These are phyloP conservation scores for Aureobasidium melanogenum DNA, from an alignment of 2,329 filamentous ascomycete species.

Conservation along the genomic window DNA sequence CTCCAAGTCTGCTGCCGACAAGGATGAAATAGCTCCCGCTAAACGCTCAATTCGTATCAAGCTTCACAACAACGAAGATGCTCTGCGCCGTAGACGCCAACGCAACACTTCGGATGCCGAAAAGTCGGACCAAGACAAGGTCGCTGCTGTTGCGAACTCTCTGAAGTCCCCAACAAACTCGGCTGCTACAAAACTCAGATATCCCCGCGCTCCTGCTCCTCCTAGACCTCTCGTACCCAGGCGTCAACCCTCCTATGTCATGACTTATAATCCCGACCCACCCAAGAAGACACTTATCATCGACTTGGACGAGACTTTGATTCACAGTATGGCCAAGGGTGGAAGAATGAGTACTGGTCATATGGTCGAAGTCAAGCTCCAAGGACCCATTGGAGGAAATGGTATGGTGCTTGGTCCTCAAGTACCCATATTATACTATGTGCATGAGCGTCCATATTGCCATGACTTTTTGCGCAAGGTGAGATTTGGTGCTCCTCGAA, in stretches of 20 bases:
- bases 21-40: slow-evolving; percentile 51
- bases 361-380: slow-evolving; percentile 82
- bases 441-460: slow-evolving; percentile 94
- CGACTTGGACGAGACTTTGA: slow-evolving; percentile 93
- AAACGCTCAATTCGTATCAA: slow-evolving; percentile 86
- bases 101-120: slow-evolving; percentile 15
- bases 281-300: slow-evolving; percentile 90
- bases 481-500: slow-evolving; percentile 9
- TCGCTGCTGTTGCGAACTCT: slow-evolving; percentile 54
- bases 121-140: slow-evolving; percentile 24
- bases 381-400: slow-evolving; percentile 51
- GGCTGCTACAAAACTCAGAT: slow-evolving; percentile 58
- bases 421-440: slow-evolving; percentile 96
- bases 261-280: slow-evolving; percentile 45
- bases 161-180: slow-evolving; percentile 92
- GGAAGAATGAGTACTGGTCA: slow-evolving; percentile 92
- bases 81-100: slow-evolving; percentile 32
- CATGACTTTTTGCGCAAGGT: slow-evolving; percentile 90
- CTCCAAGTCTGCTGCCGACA: slow-evolving; percentile 46
- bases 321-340: slow-evolving; percentile 96
- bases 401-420: slow-evolving; percentile 68
- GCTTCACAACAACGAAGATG: slow-evolving; percentile 66
- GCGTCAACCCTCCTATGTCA: slow-evolving; percentile 80
- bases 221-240: slow-evolving; percentile 83
- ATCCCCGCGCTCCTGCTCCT: slow-evolving; percentile 80